Conservation (phyloP, 331 rosid species). For the Pyracantha coccinea region DNA sequence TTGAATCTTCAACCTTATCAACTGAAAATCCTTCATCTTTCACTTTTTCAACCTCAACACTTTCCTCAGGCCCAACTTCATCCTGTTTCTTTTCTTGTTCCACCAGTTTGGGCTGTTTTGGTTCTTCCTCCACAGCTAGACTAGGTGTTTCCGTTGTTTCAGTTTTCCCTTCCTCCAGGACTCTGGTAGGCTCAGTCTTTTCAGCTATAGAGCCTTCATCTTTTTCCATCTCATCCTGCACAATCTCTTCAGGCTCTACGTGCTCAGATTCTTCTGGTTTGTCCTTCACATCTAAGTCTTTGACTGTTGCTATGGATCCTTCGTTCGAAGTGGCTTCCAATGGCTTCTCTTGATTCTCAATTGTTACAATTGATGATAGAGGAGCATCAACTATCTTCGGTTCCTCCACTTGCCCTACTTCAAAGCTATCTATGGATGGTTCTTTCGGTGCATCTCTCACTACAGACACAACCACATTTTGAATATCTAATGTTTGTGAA, state of each 20-base stretch:
- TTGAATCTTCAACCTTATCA: slow-evolving; percentile 14
- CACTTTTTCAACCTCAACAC: slow-evolving; percentile 5
- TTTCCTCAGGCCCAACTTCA: slow-evolving; percentile 23
- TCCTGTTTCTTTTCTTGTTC: slow-evolving; percentile 24
- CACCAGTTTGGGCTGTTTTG: slow-evolving; percentile 16
- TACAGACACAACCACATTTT: slow-evolving; percentile 14
- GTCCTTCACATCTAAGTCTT: slow-evolving; percentile 14
- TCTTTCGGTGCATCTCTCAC: slow-evolving; percentile 19
- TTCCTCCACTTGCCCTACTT: slow-evolving; percentile 32
- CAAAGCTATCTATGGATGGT: slow-evolving; percentile 21
- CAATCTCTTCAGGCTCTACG: slow-evolving; percentile 19
- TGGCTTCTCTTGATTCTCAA: slow-evolving; percentile 17
- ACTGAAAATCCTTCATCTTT: slow-evolving; percentile 18
- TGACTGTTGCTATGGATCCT: slow-evolving; percentile 24
- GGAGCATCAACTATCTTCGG: slow-evolving; percentile 13
- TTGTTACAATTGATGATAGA: slow-evolving; percentile 27
- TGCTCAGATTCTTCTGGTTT: slow-evolving; percentile 23
- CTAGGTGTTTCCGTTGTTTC: slow-evolving; percentile 22
- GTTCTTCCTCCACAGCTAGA: slow-evolving; percentile 19
- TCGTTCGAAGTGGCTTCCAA: slow-evolving; percentile 20
- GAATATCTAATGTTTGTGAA: slow-evolving; percentile 18
- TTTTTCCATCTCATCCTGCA: slow-evolving; percentile 10
- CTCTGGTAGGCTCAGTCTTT: slow-evolving; percentile 8
- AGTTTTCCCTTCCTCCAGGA: slow-evolving; percentile 17
- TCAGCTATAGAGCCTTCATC: slow-evolving; percentile 21